Evolutionary conservation across 2,329 filamentous ascomycete species (phyloP), one percentile per base, ranked within the genome.

Genomic region (Atkinsonella hypoxylon): DNA sequence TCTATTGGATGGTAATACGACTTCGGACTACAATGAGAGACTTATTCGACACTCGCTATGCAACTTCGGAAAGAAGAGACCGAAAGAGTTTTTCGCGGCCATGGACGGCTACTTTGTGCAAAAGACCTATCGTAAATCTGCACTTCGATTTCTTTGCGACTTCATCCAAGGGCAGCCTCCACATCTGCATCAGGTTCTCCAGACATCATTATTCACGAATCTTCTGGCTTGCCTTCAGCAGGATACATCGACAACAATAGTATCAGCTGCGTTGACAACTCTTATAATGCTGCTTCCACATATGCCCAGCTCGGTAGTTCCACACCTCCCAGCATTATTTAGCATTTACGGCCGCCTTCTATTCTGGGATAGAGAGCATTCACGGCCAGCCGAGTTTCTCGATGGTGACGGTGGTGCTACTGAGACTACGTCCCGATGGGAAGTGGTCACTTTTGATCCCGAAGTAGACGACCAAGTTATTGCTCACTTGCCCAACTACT

Each of bases 261-360:
- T 91, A n/a, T 86, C 86, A 1, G 70, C 89, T 42, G 85, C 86
- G 1, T 70, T 93, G 48, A 86, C 85, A 4, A 79, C 81, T 8
- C 67, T 93, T 52, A 83, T 87, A 56, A 93, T 93, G 87, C 79
- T 91, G 30, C 66, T 93, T 47, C 87, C 87, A 1, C 86, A 90
- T 61, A 87, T 91, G 65, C 87, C 87, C 1, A 83, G 78, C 57
- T 83, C 83, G 2, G 68, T 90, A 13, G 79, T 82, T 2, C 75
- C 79, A 1, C 77, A 84, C 60, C 72, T 93, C 6, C 82, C 86
- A 31, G 79, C 80, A 18, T 70, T 93, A 17, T 93, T 91, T 73
- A 83, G 89, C 54, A 83, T 93, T 48, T 93, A 93, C 63, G 85
- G 83, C 50, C 76, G 88, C 46, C 67, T 91, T 43, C 69, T 93